Evolutionary conservation across 768 basidiomycete species (phyloP).

Genomic region (Trametes gibbosa): DNA sequence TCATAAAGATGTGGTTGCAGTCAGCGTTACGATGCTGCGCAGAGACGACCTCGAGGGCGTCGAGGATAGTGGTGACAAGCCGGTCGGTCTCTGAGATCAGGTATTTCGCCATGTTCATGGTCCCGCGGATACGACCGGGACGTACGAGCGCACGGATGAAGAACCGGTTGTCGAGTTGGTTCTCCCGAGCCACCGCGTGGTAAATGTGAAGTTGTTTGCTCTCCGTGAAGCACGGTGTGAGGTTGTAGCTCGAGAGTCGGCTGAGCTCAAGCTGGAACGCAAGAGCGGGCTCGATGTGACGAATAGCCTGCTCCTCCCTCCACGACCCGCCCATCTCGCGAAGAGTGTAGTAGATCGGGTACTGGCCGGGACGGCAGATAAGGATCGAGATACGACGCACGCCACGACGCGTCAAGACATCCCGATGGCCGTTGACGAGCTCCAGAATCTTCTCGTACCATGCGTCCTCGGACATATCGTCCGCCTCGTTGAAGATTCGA

Average conservation of each 20-base stretch:
- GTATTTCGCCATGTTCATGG: constrained; percentile 95
- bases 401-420: constrained; percentile 66
- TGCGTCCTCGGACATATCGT: constrained; percentile 72
- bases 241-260: constrained; percentile 94
- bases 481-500: constrained; percentile 78
- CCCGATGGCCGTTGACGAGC: constrained; percentile 67
- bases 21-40: constrained; percentile 90
- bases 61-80: constrained; percentile 88
- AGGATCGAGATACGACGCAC: constrained; percentile 91
- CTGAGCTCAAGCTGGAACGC: constrained; percentile 97
- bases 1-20: constrained; percentile 98
- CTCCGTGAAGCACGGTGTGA: constrained; percentile 94
- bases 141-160: constrained; percentile 96
- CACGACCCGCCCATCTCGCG: constrained; percentile 71
- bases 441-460: constrained; percentile 73
- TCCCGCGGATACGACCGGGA: constrained; percentile 88
- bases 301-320: constrained; percentile 94
- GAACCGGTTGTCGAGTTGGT: constrained; percentile 97
- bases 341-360: constrained; percentile 93
- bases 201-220: constrained; percentile 98
- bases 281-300: constrained; percentile 97
- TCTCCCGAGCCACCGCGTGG: constrained; percentile 91
- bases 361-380: constrained; percentile 87
- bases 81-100: constrained; percentile 98
- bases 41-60: constrained; percentile 91